phyloP scores from a whole-genome alignment of 192 early-diverging fungal species.

The Coemansia sp. region DNA sequence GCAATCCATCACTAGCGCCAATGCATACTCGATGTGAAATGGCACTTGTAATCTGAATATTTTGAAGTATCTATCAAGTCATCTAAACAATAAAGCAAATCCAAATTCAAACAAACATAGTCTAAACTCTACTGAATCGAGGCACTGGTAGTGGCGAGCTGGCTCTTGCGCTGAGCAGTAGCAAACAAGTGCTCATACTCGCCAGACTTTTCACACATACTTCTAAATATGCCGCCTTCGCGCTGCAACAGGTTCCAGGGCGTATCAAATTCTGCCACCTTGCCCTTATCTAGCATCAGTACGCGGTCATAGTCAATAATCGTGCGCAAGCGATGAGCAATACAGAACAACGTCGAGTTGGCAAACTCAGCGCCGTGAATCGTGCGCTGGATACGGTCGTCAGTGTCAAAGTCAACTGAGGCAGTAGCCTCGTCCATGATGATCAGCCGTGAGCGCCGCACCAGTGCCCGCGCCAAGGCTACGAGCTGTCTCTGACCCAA shows the following conservation, averaged over 20 bases:
- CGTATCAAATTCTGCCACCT: conserved; percentile 80
- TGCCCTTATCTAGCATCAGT: conserved; percentile 78
- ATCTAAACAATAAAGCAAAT: too few species aligned
- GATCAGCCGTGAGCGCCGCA: conserved; percentile 68
- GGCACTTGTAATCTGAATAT: too few species aligned
- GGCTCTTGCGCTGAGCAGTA: conserved; percentile 14
- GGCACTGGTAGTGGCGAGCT: neutral
- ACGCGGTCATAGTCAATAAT: conserved; percentile 85
- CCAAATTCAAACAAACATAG: neutral
- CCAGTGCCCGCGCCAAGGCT: conserved; percentile 74
- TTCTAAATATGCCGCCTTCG: conserved; percentile 64
- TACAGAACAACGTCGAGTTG: conserved; percentile 76
- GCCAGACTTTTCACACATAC: conserved; percentile 82
- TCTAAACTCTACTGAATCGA: neutral
- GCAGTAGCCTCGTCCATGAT: conserved; percentile 90
- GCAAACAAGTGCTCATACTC: conserved; percentile 60
- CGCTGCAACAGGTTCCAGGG: conserved; percentile 70
- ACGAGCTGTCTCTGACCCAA: conserved; percentile 77
- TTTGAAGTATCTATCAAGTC: too few species aligned
- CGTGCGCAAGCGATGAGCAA: conserved; percentile 88
- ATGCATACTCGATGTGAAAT: neutral
- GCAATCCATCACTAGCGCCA: neutral
- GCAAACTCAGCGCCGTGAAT: conserved; percentile 78
- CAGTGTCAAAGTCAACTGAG: conserved; percentile 83
- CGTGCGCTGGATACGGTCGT: conserved; percentile 84